Evolutionary conservation across 2,329 filamentous ascomycete species (phyloP).

Genomic region (Tympanopsis confertula): DNA sequence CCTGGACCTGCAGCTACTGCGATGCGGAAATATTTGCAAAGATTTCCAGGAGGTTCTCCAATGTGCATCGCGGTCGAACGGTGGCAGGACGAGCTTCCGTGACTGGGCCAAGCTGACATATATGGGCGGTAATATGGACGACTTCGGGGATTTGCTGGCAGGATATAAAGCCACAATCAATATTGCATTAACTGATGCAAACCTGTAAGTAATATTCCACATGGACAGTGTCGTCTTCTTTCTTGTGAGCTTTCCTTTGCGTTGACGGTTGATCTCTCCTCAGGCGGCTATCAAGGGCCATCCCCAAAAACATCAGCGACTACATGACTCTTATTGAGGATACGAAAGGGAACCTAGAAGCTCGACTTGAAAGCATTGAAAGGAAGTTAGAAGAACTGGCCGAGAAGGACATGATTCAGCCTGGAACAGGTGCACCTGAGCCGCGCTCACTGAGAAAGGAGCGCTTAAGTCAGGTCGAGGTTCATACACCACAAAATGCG

Average conservation of each 20-base stretch:
- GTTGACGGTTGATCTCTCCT: background rate
- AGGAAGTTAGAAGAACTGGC: slow-evolving; percentile 4
- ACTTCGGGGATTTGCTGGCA: slow-evolving; percentile 3
- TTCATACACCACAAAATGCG: too few relatives aligned
- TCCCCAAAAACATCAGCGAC: slow-evolving; percentile 3
- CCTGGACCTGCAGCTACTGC: slow-evolving; percentile 2
- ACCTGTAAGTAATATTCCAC: slow-evolving; percentile 5
- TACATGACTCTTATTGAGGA: slow-evolving; percentile 5
- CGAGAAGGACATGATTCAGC: too few relatives aligned
- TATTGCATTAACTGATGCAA: slow-evolving; percentile 4
- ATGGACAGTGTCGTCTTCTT: too few relatives aligned
- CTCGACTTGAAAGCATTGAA: slow-evolving; percentile 3
- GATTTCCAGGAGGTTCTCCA: slow-evolving; percentile 3
- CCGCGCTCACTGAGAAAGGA: too few relatives aligned
- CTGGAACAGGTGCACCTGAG: too few relatives aligned
- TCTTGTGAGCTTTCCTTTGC: too few relatives aligned
- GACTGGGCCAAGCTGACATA: slow-evolving; percentile 5
- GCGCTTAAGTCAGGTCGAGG: too few relatives aligned
- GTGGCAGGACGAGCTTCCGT: slow-evolving; percentile 3
- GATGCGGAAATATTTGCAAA: slow-evolving; percentile 4
- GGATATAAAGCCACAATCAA: slow-evolving; percentile 5
- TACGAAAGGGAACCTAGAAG: slow-evolving; percentile 3
- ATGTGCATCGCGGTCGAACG: slow-evolving; percentile 3
- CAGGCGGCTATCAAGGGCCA: slow-evolving; percentile 2
- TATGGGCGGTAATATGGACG: slow-evolving; percentile 3